Conservation (phyloP, 371 early-diverging fungal species). For the Mucor saturninus region DNA sequence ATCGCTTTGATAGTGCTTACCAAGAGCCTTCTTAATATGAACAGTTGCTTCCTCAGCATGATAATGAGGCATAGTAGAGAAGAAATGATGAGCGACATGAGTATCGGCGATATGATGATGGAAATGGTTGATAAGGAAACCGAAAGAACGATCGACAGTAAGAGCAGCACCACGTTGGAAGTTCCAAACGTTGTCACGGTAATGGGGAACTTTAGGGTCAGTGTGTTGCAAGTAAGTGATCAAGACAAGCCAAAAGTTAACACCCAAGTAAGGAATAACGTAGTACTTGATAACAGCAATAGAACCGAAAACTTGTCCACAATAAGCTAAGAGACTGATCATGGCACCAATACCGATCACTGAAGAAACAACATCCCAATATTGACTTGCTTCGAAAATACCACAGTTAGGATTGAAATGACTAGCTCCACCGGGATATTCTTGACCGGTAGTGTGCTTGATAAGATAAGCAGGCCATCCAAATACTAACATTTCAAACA, state of each 20-base stretch:
- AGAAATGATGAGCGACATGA: conserved; percentile 89
- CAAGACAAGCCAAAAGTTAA: conserved; percentile 86
- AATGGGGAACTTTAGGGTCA: conserved; percentile 80
- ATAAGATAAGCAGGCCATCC: conserved; percentile 88
- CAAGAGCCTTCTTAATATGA: conserved; percentile 74
- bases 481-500: conserved; percentile 69
- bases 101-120: conserved; percentile 82
- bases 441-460: conserved; percentile 75
- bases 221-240: conserved; percentile 93
- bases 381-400: conserved; percentile 75
- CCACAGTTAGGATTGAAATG: conserved; percentile 80
- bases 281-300: conserved; percentile 75
- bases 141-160: conserved; percentile 84
- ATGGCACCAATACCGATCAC: conserved; percentile 69
- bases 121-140: conserved; percentile 77
- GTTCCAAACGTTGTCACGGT: conserved; percentile 77
- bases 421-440: conserved; percentile 73
- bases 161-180: conserved; percentile 84
- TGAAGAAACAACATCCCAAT: conserved; percentile 65
- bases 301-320: conserved; percentile 57
- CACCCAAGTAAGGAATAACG: conserved; percentile 79
- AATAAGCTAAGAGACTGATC: conserved; percentile 56
- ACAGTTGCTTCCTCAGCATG: conserved; percentile 83
- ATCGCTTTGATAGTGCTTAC: conserved; percentile 76
- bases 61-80: conserved; percentile 93